Evolutionary conservation across 176 grass and related monocot species (phyloP).

Genomic region (Neostapfia colusana): DNA sequence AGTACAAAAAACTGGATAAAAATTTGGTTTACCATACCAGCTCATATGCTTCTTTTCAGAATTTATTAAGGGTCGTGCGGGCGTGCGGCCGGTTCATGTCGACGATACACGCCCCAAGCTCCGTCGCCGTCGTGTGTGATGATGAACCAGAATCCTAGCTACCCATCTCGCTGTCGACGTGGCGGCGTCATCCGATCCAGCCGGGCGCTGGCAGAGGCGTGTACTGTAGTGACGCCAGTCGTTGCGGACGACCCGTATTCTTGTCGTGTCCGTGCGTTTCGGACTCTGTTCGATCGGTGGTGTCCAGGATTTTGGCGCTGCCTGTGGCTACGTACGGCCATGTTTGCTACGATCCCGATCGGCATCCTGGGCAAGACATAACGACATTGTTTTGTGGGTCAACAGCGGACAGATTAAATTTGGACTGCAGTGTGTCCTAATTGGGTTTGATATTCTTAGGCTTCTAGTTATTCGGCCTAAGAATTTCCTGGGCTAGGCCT

Average conservation of each 20-base stretch:
- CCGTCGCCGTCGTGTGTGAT: slow-evolving; percentile 2
- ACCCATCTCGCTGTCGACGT: neutral
- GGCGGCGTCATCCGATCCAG: neutral
- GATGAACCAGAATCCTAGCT: neutral
- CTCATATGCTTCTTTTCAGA: too few relatives aligned
- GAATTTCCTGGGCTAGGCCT: too few relatives aligned
- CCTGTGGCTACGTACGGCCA: neutral
- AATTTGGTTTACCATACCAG: too few relatives aligned
- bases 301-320: neutral
- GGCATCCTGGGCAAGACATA: too few relatives aligned
- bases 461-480: too few relatives aligned
- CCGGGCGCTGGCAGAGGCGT: neutral
- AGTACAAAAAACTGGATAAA: too few relatives aligned
- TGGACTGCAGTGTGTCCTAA: too few relatives aligned
- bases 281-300: neutral
- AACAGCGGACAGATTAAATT: too few relatives aligned
- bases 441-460: too few relatives aligned
- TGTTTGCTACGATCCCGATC: neutral
- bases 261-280: neutral
- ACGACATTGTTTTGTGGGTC: neutral
- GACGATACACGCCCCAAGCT: neutral
- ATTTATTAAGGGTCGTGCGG: too few relatives aligned
- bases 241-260: neutral
- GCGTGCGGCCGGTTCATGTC: too few relatives aligned
- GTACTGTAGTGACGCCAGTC: neutral